Base-by-base conservation (phyloP, 2,329 filamentous ascomycete species). In the Aurifilum marmelostoma region DNA sequence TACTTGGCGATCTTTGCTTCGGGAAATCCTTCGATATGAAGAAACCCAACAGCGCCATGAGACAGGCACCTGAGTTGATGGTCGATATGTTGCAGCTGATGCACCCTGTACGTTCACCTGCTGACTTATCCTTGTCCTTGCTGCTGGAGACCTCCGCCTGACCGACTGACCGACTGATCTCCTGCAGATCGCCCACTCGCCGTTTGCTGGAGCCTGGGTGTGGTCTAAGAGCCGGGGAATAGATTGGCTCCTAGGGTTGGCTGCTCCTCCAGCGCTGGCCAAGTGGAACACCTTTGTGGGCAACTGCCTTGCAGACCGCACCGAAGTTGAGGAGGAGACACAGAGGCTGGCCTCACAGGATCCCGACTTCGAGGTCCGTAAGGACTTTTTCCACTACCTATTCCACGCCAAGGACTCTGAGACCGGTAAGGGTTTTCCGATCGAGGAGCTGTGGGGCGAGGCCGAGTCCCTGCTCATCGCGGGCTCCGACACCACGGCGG, bases 381-480 rank as follows among this genome's bases (percentile, higher is more conserved):
- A 74, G n/a, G 75, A 75, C 67, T 75, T 76, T 56, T 75, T 75
- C 39, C 69, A 74, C 54, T 72, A 75, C 39, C 71, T 76, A 24
- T 68, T 75, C 58, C 61, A 69, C 50, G 74, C 73, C 2, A 64
- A 65, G n/a, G 75, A 76, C 8, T 74, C 74, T 1, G 67, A 73
- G 52, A 75, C 75, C 1, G 75, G 75, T 24, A 71, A 29, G 18
- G 67, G 67, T 12, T 68, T 68, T 24, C 61, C 62, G 9, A 41
- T 65, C 29, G 67, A 68, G 41, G 67, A 68, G 63, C 34, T 68
- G 8, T 61, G 62, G 67, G 62, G 62, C 18, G 67, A 68, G 54
- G 63, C 67, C 3, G 67, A 68, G 62, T 68, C 67, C 21, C 29
- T 74, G 29, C 70, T 73, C 62, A 67, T 74, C 16, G 69, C 73